A percentile compares a stretch with the other conserved stretches of the same genome.
Conservation (phyloP, 345 rosid genomes). For the Populus davidiana region DNA sequence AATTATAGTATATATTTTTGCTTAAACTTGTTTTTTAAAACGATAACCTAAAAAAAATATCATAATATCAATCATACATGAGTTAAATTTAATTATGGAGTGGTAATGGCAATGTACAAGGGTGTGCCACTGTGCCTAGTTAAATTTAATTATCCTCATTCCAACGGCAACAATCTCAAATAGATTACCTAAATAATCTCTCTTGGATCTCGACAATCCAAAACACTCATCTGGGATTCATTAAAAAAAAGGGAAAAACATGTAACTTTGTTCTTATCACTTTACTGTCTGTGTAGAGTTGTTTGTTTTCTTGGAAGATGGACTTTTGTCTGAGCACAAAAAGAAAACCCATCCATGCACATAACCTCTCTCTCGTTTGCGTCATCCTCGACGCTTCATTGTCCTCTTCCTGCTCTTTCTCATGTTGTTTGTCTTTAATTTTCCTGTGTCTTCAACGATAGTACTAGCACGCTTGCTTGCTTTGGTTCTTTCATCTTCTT, state of each 20-base stretch:
- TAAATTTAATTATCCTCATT: no score
- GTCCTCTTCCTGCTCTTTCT: background rate
- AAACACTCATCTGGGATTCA: no score
- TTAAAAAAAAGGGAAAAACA: background rate
- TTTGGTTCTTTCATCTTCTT: slow-evolving; percentile 14
- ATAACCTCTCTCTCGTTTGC: slow-evolving; percentile 26
- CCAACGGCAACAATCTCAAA: no score
- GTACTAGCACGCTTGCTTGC: background rate
- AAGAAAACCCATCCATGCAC: slow-evolving; percentile 55
- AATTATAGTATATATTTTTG: no score
- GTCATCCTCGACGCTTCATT: slow-evolving; percentile 13
- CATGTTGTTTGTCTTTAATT: background rate
- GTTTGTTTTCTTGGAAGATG: slow-evolving; percentile 33
- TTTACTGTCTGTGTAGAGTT: slow-evolving; percentile 2
- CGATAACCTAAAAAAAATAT: no score
- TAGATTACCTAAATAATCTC: no score
- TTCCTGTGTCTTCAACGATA: background rate
- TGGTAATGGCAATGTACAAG: no score
- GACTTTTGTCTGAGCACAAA: slow-evolving; percentile 22
- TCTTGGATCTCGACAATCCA: no score
- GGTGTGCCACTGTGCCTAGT: no score
- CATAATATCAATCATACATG: no score
- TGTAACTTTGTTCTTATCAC: slow-evolving; percentile 7
- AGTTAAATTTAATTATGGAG: no score
- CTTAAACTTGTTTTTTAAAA: no score